Conservation (phyloP, 371 early-diverging fungal species). For the Spiromyces aspiralis region DNA sequence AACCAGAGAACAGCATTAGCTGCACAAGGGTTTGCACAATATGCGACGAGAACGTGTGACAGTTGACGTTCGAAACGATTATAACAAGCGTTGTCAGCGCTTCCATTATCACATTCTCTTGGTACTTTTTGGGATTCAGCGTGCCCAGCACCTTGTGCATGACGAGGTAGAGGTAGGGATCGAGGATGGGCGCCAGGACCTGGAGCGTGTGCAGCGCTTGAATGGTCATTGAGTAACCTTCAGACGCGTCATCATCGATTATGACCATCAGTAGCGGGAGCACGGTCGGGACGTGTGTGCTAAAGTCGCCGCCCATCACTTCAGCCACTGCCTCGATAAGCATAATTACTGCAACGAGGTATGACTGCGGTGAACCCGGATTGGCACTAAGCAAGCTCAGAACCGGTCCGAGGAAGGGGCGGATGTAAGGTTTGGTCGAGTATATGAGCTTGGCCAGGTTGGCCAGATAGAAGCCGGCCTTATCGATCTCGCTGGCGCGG, state of each 20-base stretch:
- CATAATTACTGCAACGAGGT: conserved; percentile 36
- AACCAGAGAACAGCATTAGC: conserved; percentile 33
- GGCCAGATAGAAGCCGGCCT: conserved; percentile 45
- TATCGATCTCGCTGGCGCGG: conserved; percentile 28
- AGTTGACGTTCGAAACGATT: conserved; percentile 60
- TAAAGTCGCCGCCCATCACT: conserved; percentile 49
- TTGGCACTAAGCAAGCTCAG: conserved; percentile 35
- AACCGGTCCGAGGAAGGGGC: conserved; percentile 36
- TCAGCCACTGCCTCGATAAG: conserved; percentile 46
- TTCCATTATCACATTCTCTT: conserved; percentile 42
- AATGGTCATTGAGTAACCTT: conserved; percentile 50
- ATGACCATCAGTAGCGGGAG: conserved; percentile 68
- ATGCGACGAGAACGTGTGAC: conserved; percentile 78
- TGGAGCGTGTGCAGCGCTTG: conserved; percentile 70
- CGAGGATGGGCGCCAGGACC: conserved; percentile 75
- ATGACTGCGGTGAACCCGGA: conserved; percentile 28
- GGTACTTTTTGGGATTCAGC: conserved; percentile 57
- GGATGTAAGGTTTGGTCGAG: conserved; percentile 41
- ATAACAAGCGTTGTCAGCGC: conserved; percentile 68
- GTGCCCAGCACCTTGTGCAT: conserved; percentile 73
- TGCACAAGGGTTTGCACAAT: conserved; percentile 83
- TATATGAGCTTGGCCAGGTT: conserved; percentile 38
- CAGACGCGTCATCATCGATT: conserved; percentile 62
- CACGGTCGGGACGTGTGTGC: conserved; percentile 46
- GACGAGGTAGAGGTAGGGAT: conserved; percentile 86